A percentile compares a stretch with the other conserved stretches of the same genome.
These are phyloP conservation scores for Pouteria campechiana DNA, from an alignment of 179 eudicot species.

Conservation along the genomic window DNA sequence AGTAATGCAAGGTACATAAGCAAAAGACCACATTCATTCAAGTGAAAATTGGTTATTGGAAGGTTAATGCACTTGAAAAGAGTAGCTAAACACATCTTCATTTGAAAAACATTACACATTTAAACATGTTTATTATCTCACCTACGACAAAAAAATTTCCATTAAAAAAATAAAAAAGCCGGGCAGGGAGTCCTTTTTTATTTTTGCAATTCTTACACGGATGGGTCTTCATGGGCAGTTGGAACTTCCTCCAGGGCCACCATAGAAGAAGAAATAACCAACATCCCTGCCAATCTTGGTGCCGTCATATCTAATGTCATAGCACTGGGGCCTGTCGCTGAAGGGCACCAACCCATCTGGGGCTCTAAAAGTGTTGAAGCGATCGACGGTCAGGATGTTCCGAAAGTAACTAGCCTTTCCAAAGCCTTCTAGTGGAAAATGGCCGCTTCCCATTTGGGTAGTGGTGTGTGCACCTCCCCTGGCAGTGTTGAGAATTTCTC, in stretches of 20 bases:
- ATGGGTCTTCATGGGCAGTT: conserved; percentile 2
- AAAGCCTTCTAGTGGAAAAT: not conserved
- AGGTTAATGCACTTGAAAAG: too few relatives aligned
- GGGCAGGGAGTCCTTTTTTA: too few relatives aligned
- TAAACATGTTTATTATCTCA: too few relatives aligned
- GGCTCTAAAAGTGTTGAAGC: not conserved
- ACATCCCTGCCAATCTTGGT: not conserved
- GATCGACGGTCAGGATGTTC: not conserved
- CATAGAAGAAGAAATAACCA: conserved; percentile 2
- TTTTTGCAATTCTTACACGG: too few relatives aligned
- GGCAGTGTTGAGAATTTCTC: not conserved
- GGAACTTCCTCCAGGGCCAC: conserved; percentile 4
- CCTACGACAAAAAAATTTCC: too few relatives aligned
- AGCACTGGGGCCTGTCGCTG: not conserved
- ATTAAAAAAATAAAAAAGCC: too few relatives aligned
- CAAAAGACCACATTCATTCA: too few relatives aligned
- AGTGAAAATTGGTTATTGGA: too few relatives aligned
- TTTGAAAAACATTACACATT: too few relatives aligned
- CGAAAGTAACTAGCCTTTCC: not conserved
- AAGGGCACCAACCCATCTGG: not conserved
- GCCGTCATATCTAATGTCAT: not conserved
- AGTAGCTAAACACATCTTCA: too few relatives aligned
- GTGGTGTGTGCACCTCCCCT: not conserved
- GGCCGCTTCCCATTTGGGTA: conserved; percentile 4
- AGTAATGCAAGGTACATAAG: too few relatives aligned